Base-by-base conservation (phyloP, 2,329 filamentous ascomycete genomes). In the Hortaea sp. region DNA sequence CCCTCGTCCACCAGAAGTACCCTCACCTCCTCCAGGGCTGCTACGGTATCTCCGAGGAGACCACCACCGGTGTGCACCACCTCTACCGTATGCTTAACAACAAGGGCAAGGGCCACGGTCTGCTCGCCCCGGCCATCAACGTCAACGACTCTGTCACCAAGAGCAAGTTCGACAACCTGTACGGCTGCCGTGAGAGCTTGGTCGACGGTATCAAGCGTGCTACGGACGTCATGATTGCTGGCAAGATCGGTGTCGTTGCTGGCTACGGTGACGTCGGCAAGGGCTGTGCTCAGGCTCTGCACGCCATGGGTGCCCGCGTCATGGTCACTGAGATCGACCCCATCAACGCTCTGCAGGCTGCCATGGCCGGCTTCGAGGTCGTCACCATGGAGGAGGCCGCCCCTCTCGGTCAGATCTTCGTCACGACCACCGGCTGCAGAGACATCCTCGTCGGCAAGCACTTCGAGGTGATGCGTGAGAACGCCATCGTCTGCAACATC, bases 131-230 rank as follows among this genome's bases (percentile, higher is more conserved):
- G 59, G 79, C 90, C 72, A 88, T 97, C 83, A 98, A 98, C 74
- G 90, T 98, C 79, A 97, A 98, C 78, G 90, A 98, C 82, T 89
- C 85, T 50, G 90, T 98, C 68, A 98, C 92, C 73, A 98, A 97
- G 84, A 95, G 88, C 75, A 98, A 98, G 82, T 98, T 98, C 71
- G 92, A 97, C 82, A 98, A 98, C 84, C 77, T 97, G 58, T 98
- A 97, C 81, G 90, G 92, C 67, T 97, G 92, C 88, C 84, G 88
- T 69, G 92, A 97, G 78, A 95, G 90, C 55, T 85, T 98, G 63
- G 83, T 98, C 65, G 92, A 98, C 71, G 92, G 92, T 71, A 97
- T 98, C 83, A 98, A 97, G 86, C 90, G 90, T 77, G 90, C 92
- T 63, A 98, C 92, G 71, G 90, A 98, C 77, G 92, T 97, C 73